phyloP scores from a whole-genome alignment of 1,284 basidiomycete genomes.

The Puccinia brachypodii region DNA sequence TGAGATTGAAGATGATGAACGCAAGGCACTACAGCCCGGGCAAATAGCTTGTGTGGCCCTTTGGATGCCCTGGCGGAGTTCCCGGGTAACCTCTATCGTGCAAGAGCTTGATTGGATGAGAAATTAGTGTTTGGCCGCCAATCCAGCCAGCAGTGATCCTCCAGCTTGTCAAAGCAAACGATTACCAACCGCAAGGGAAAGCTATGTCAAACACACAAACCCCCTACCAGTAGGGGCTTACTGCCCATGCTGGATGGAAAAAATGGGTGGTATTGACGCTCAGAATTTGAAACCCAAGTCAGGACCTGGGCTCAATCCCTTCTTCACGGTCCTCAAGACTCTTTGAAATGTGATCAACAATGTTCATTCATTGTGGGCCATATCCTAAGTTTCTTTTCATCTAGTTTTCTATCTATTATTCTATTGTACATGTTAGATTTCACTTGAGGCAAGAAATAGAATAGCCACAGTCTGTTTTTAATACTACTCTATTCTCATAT shows the following conservation, averaged over 20 bases:
- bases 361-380: not conserved
- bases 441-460: not conserved
- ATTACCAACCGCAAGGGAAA: not conserved
- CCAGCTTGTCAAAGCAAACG: not conserved
- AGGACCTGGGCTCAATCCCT: not conserved
- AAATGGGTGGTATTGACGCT: not conserved
- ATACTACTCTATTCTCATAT: no score
- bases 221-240: not conserved
- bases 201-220: not conserved
- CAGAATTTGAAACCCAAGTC: not conserved
- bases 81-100: not conserved
- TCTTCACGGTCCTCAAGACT: not conserved
- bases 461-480: no score
- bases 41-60: not conserved
- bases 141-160: not conserved
- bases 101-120: not conserved
- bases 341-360: not conserved
- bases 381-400: not conserved
- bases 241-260: not conserved
- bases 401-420: not conserved
- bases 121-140: not conserved
- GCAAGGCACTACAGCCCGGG: not conserved
- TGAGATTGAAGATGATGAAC: constrained; percentile 8
- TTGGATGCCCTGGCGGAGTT: not conserved
- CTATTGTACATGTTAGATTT: not conserved